phyloP scores from a whole-genome alignment of 768 basidiomycete species.

The Hydnomerulius pinastri region DNA sequence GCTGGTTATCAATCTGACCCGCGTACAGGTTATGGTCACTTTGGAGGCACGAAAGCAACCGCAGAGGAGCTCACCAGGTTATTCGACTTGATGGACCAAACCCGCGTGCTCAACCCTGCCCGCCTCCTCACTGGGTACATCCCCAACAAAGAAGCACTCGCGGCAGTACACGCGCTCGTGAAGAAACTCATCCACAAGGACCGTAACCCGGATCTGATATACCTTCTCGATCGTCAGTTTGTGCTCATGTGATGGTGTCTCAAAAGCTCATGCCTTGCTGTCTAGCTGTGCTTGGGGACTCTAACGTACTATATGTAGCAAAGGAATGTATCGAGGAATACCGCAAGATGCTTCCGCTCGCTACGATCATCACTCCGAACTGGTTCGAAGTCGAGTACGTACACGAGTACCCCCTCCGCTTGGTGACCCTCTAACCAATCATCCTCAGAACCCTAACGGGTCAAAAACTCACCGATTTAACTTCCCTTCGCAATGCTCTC shows the following conservation, averaged over 20 bases:
- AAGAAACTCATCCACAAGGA: slow-evolving; percentile 57
- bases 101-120: slow-evolving; percentile 71
- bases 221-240: slow-evolving; percentile 86
- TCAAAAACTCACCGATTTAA: slow-evolving; percentile 61
- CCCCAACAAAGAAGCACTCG: slow-evolving; percentile 77
- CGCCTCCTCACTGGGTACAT: slow-evolving; percentile 91
- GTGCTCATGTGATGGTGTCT: not conserved
- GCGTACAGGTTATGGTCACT: slow-evolving; percentile 73
- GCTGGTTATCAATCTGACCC: not conserved
- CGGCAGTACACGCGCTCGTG: slow-evolving; percentile 64
- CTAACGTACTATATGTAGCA: slow-evolving; percentile 86
- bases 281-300: slow-evolving; percentile 92
- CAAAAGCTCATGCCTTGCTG: not conserved
- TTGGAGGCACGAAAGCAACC: slow-evolving; percentile 77
- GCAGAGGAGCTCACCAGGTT: slow-evolving; percentile 76
- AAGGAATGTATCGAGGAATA: slow-evolving; percentile 87
- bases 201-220: slow-evolving; percentile 67
- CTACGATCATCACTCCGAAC: slow-evolving; percentile 95
- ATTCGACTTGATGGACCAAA: slow-evolving; percentile 70
- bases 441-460: slow-evolving; percentile 70
- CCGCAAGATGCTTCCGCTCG: slow-evolving; percentile 72
- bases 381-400: slow-evolving; percentile 95
- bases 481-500: slow-evolving; percentile 69
- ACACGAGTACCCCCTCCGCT: not conserved
- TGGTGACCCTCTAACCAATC: not conserved